Conservation (phyloP, 441 rosid species). For the Mallotus repandus region DNA sequence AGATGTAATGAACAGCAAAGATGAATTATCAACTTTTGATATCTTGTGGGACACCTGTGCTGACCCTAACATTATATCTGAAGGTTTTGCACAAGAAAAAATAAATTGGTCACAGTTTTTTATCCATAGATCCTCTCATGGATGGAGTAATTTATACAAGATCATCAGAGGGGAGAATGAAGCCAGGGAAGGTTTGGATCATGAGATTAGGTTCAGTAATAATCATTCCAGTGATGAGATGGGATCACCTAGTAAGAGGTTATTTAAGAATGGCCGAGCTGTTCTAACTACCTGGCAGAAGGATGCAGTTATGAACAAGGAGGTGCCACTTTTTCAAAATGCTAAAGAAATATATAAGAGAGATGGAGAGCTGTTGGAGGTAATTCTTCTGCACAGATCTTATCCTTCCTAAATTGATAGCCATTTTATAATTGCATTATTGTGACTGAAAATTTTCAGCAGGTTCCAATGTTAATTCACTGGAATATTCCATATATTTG, state of each 20-base stretch:
- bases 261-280: conserved; percentile 42
- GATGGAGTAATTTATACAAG: conserved; percentile 60
- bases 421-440: conserved; percentile 3
- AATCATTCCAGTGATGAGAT: conserved; percentile 37
- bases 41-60: conserved; percentile 69
- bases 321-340: conserved; percentile 47
- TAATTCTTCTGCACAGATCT: conserved; percentile 28
- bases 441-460: neutral
- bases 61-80: conserved; percentile 59
- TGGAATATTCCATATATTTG: conserved; percentile 17
- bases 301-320: conserved; percentile 42
- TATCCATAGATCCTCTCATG: conserved; percentile 39
- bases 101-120: conserved; percentile 47
- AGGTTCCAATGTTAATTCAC: conserved; percentile 16
- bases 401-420: conserved; percentile 17
- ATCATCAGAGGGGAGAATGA: conserved; percentile 39
- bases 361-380: conserved; percentile 95
- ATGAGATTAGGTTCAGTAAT: conserved; percentile 38
- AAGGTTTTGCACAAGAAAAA: conserved; percentile 60
- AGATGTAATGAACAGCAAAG: conserved; percentile 35
- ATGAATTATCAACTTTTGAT: conserved; percentile 43
- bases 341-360: conserved; percentile 76
- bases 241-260: conserved; percentile 39
- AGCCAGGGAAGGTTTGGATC: conserved; percentile 32
- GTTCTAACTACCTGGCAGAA: conserved; percentile 57